Evolutionary conservation across 1,284 basidiomycete species (phyloP).

Genomic region (Naganishia sp.): DNA sequence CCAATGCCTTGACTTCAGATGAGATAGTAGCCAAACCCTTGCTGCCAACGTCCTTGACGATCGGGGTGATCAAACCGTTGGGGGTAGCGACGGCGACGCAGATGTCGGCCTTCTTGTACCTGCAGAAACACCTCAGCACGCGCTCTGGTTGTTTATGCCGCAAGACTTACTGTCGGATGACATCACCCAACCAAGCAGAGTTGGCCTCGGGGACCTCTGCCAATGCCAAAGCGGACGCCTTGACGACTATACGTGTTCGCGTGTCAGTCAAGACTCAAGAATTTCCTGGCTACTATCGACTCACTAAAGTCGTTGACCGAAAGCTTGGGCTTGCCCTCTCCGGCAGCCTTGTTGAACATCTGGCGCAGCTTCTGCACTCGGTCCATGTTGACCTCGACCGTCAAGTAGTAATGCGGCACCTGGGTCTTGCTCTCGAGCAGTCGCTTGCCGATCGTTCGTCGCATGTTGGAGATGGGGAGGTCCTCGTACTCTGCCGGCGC

Average conservation of each 20-base stretch:
- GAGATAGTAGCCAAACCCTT: conserved; percentile 94
- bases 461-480: conserved; percentile 91
- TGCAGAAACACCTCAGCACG: conserved; percentile 46
- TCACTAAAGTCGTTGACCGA: conserved; percentile 92
- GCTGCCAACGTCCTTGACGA: conserved; percentile 86
- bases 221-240: conserved; percentile 87
- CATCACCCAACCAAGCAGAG: conserved; percentile 95
- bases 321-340: conserved; percentile 79
- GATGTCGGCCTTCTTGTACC: conserved; percentile 95
- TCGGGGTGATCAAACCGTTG: conserved; percentile 94
- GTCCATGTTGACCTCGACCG: conserved; percentile 90
- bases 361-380: conserved; percentile 90
- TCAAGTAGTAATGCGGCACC: conserved; percentile 96
- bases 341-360: conserved; percentile 85
- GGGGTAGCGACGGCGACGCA: conserved; percentile 96
- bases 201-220: conserved; percentile 96
- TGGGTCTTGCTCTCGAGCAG: conserved; percentile 91
- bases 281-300: conserved; percentile 28
- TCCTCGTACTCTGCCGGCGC: conserved; percentile 74
- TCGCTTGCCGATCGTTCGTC: conserved; percentile 85
- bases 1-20: conserved; percentile 85
- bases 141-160: neutral
- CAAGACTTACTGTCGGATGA: conserved; percentile 79
- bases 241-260: conserved; percentile 64
- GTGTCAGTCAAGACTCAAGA: conserved; percentile 24